A percentile compares a stretch with the other conserved stretches of the same genome.
Evolutionary conservation across 2,329 filamentous ascomycete species (phyloP).

Genomic region (Scytalidium lignicola): DNA sequence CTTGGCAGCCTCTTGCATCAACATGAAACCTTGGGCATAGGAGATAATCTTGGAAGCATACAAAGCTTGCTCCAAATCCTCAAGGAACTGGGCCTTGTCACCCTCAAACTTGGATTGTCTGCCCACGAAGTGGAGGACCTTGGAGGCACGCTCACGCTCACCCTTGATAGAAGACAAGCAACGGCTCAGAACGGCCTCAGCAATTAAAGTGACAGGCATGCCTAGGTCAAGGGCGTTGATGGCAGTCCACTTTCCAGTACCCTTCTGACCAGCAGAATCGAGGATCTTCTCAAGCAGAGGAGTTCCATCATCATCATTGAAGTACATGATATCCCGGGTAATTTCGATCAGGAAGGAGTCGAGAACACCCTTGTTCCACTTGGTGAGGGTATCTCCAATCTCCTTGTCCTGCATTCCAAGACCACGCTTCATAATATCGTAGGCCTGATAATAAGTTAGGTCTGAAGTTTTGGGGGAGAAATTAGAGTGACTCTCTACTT

Average conservation of each 20-base stretch:
- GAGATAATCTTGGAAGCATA: constrained; percentile 99
- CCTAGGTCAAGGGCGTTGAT: constrained; percentile 98
- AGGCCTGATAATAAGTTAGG: constrained; percentile 58
- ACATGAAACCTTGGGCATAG: constrained; percentile 99
- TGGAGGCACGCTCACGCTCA: constrained; percentile 79
- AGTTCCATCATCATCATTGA: constrained; percentile 88
- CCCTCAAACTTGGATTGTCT: constrained; percentile 78
- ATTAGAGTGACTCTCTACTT: constrained; percentile 26
- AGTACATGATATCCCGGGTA: constrained; percentile 97
- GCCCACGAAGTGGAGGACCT: constrained; percentile 68
- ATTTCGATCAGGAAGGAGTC: constrained; percentile 99
- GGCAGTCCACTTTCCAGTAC: constrained; percentile 99
- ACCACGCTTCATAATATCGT: constrained; percentile 99
- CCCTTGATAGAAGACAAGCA: constrained; percentile 93
- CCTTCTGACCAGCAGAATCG: constrained; percentile 98
- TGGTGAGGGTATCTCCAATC: constrained; percentile 87
- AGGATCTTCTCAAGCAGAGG: constrained; percentile 98
- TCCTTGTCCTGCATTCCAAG: constrained; percentile 85
- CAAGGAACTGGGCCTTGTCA: constrained; percentile 88
- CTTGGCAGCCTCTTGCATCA: constrained; percentile 98
- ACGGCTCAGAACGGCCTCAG: constrained; percentile 91
- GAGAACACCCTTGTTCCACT: constrained; percentile 98
- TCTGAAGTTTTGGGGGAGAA: background rate
- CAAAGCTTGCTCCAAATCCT: constrained; percentile 95
- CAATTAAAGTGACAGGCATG: constrained; percentile 97